Evolutionary conservation across 495 filamentous ascomycete genomes (phyloP).

Genomic region (Rhypophila decipiens): DNA sequence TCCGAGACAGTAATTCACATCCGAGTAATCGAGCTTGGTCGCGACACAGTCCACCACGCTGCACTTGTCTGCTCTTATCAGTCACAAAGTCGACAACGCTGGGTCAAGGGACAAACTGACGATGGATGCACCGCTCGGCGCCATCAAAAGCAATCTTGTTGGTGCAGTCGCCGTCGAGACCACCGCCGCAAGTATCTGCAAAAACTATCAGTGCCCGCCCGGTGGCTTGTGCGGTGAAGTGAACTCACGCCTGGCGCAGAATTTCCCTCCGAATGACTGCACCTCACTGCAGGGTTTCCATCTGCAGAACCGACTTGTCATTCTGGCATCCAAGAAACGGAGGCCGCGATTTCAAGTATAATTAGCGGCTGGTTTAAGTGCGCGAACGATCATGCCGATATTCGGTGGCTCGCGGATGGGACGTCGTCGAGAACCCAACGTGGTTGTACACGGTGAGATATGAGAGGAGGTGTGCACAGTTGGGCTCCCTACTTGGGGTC

Average conservation of each 20-base stretch:
- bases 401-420: no score
- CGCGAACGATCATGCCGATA: no score
- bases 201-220: background rate
- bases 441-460: no score
- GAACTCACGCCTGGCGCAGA: background rate
- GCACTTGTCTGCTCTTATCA: background rate
- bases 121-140: background rate
- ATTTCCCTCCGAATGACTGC: background rate
- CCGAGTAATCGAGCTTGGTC: background rate
- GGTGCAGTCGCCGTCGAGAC: background rate
- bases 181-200: background rate
- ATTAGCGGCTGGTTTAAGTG: no score
- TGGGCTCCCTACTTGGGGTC: no score
- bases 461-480: no score
- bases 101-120: background rate
- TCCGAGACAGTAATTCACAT: background rate
- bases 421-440: no score
- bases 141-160: background rate
- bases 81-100: no score
- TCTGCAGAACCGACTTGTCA: background rate
- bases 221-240: background rate
- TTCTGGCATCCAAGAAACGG: no score
- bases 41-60: background rate
- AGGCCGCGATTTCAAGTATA: no score
- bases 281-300: background rate